These are phyloP conservation scores for Leccinum rimulosum DNA, from an alignment of 768 basidiomycete genomes.

Conservation along the genomic window DNA sequence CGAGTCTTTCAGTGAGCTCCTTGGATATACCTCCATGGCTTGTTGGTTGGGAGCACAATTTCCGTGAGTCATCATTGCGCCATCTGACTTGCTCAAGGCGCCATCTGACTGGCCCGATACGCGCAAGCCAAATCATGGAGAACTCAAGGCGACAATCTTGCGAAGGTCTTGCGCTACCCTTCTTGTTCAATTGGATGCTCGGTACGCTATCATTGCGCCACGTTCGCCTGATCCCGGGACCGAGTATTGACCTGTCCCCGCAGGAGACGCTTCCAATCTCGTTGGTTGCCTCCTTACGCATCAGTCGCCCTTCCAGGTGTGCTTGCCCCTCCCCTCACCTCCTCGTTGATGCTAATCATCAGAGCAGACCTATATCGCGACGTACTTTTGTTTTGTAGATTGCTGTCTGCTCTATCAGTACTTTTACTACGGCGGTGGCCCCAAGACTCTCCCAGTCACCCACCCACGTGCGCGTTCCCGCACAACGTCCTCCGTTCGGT, in stretches of 20 bases:
- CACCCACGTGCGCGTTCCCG: slow-evolving; percentile 42
- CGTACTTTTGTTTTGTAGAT: slow-evolving; percentile 88
- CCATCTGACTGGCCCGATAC: slow-evolving; percentile 22
- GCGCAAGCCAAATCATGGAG: slow-evolving; percentile 73
- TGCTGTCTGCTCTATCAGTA: slow-evolving; percentile 74
- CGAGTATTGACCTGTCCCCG: slow-evolving; percentile 7
- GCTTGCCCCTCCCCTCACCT: slow-evolving; percentile 17
- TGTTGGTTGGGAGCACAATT: slow-evolving; percentile 89
- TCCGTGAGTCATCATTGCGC: slow-evolving; percentile 56
- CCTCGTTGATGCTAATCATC: slow-evolving; percentile 7
- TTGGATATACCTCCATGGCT: slow-evolving; percentile 69
- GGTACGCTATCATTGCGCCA: slow-evolving; percentile 49
- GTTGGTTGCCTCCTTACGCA: slow-evolving; percentile 88
- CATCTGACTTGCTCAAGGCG: slow-evolving; percentile 1
- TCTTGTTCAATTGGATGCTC: slow-evolving; percentile 89
- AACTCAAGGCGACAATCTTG: slow-evolving; percentile 74
- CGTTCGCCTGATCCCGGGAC: neutral
- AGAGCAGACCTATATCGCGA: slow-evolving; percentile 80
- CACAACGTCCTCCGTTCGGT: slow-evolving; percentile 43
- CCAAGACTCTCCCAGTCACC: slow-evolving; percentile 34
- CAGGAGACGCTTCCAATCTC: slow-evolving; percentile 92
- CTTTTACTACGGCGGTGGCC: slow-evolving; percentile 60
- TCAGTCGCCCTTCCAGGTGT: slow-evolving; percentile 92
- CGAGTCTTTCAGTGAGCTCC: slow-evolving; percentile 50
- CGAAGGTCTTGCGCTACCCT: slow-evolving; percentile 90